A percentile compares a stretch with the other conserved stretches of the same genome.
phyloP scores from a whole-genome alignment of 495 filamentous ascomycete genomes.

The Podospora pseudopauciseta region DNA sequence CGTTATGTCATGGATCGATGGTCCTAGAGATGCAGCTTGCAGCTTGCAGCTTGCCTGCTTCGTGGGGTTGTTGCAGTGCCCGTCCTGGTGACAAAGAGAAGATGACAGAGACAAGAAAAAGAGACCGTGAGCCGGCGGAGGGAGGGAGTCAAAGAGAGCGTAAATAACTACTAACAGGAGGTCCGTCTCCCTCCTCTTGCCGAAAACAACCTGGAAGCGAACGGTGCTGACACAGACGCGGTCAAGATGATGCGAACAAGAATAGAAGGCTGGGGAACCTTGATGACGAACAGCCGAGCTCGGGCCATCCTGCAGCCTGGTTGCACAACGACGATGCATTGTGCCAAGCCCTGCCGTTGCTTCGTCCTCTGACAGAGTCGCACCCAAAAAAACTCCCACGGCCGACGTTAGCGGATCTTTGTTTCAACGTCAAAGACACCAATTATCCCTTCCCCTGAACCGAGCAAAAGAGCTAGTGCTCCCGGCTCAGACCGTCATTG shows the following conservation, averaged over 20 bases:
- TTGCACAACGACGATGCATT: constrained; percentile 1
- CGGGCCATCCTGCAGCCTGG: constrained; percentile 3
- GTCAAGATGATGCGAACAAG: constrained; percentile 19
- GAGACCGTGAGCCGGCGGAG: not conserved
- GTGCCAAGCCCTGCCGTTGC: not conserved
- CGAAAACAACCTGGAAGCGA: not conserved
- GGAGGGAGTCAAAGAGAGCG: constrained; percentile 4
- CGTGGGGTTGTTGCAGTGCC: not conserved
- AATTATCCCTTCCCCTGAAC: not conserved
- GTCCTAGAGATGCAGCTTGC: not conserved
- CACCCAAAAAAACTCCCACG: not conserved
- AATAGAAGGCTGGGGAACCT: constrained; percentile 34
- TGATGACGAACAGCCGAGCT: constrained; percentile 26
- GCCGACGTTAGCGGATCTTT: not conserved
- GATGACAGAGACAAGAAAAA: not conserved
- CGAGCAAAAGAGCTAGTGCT: not conserved
- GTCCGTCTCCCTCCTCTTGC: not conserved
- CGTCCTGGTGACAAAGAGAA: not conserved
- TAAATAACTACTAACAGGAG: not conserved
- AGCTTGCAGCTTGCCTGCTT: not conserved
- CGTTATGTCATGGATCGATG: not conserved
- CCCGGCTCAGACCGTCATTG: not conserved
- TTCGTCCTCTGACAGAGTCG: not conserved
- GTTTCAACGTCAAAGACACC: not conserved
- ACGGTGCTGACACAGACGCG: constrained; percentile 26